A percentile compares a stretch with the other conserved stretches of the same genome.
phyloP scores from a whole-genome alignment of 805 yeast species.

The Kodamaea fukazawae region DNA sequence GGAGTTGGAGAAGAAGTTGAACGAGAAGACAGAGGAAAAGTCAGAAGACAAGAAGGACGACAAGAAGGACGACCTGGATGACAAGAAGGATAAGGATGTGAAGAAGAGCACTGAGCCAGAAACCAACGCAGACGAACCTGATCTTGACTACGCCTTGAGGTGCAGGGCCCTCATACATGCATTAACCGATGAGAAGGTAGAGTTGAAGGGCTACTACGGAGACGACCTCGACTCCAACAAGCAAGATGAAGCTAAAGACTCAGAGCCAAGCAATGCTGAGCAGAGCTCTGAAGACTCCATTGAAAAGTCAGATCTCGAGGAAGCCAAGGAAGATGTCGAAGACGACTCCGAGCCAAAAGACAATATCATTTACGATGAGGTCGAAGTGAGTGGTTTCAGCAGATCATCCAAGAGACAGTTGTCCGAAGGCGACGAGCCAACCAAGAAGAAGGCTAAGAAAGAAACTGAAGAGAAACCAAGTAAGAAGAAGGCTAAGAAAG shows the following conservation, averaged over 20 bases:
- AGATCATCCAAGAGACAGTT: constrained; percentile 3
- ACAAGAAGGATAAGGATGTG: constrained; percentile 16
- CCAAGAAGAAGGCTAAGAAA: constrained; percentile 8
- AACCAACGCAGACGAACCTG: constrained; percentile 22
- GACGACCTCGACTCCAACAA: constrained; percentile 12
- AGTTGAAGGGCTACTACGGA: constrained; percentile 25
- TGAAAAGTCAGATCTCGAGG: constrained; percentile 5
- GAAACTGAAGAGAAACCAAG: constrained; percentile 6
- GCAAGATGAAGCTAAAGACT: not conserved
- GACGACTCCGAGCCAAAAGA: not conserved
- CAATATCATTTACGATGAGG: constrained; percentile 5
- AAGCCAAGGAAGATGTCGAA: constrained; percentile 4
- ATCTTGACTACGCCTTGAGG: constrained; percentile 39
- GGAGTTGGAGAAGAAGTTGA: constrained; percentile 28
- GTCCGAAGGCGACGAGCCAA: constrained; percentile 7
- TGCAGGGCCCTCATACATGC: constrained; percentile 36
- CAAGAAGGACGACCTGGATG: constrained; percentile 17
- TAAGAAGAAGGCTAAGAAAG: constrained; percentile 3
- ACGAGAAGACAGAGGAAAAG: constrained; percentile 17
- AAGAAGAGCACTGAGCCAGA: constrained; percentile 14
- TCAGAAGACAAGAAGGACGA: constrained; percentile 16
- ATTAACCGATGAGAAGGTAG: constrained; percentile 34
- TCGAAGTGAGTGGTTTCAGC: constrained; percentile 2
- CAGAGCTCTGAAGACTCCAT: too few species aligned
- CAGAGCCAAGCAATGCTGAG: too few species aligned